Evolutionary conservation across 176 grass and related monocot species (phyloP), one percentile per base, ranked within the genome.

Genomic region (Zoysia pacifica): DNA sequence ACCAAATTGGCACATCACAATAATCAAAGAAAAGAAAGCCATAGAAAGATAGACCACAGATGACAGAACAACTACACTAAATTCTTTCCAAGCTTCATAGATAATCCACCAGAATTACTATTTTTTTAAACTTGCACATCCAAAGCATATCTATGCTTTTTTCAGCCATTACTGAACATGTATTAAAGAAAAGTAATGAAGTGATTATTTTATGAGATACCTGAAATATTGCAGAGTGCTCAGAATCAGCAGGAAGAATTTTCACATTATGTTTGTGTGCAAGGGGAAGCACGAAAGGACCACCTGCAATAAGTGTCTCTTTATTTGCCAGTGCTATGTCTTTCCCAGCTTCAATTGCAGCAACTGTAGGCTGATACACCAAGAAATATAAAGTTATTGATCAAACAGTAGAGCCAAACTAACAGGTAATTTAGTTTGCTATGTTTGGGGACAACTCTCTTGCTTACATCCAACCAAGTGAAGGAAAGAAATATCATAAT

Each of bases 191-290:
- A 80, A 3, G 51, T 35, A 20, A 53, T 62, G 50, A 73, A 67
- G 37, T 45, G 72, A 77, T 53, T 45, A 14, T 15, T 82, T 79
- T 72, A 9, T 73, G 48, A 69, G 28, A 37, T 93, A 99, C 96
- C 96, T 99, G 96, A 78, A 99, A 99, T 87, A 99, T 95, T 51
- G 96, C 96, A 82, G 96, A 99, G 83, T 99, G 96, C 77, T 99
- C 96, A 76, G 96, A 99, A 99, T 99, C 96, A 77, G 96, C 96
- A 54, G 97, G 97, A 81, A 99, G 93, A 76, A 99, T 96, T 58
- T 99, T 99, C 53, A 99, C 97, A 59, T 99, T 99, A 64, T 99
- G 90, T 58, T 95, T 99, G 39, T 90, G 92, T 37, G 97, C 97
- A 91, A 99, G 97, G 39, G 97, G 97, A 77, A 99, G 89, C 78